phyloP scores from a whole-genome alignment of 2,329 filamentous ascomycete genomes.

The Penicillium sp. region DNA sequence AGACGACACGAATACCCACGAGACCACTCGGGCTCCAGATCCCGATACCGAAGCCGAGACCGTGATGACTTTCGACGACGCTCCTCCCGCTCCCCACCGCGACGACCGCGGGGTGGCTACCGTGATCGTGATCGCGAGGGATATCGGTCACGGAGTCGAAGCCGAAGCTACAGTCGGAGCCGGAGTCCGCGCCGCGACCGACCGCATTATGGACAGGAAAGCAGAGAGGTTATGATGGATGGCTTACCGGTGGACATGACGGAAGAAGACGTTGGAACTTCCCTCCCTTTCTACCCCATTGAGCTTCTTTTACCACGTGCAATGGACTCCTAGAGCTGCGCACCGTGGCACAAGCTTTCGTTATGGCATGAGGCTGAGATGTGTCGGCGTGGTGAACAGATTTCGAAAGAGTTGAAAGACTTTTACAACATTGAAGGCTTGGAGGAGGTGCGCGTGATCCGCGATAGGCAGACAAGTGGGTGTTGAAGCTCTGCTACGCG shows the following conservation, averaged over 20 bases:
- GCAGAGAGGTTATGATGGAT: conserved; percentile 57
- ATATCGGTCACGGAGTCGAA: conserved; percentile 48
- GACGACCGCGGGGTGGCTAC: conserved; percentile 44
- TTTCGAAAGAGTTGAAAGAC: conserved; percentile 59
- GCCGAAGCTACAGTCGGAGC: conserved; percentile 42
- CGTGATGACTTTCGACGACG: conserved; percentile 42
- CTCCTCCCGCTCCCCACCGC: conserved; percentile 41
- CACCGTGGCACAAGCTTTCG: conserved; percentile 24
- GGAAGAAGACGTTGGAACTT: conserved; percentile 56
- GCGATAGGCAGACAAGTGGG: conserved; percentile 62
- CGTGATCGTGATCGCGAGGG: conserved; percentile 53
- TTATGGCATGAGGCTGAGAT: conserved; percentile 47
- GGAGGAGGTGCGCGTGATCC: conserved; percentile 63
- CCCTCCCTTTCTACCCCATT: conserved; percentile 20
- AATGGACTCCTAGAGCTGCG: conserved; percentile 22
- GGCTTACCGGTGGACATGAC: conserved; percentile 54
- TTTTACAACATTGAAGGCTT: conserved; percentile 57
- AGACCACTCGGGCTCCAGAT: conserved; percentile 35
- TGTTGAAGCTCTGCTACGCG: conserved; percentile 1
- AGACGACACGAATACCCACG: conserved; percentile 42
- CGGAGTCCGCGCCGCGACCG: conserved; percentile 44
- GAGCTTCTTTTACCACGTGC: conserved; percentile 20
- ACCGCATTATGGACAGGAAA: conserved; percentile 48
- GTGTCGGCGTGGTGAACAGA: conserved; percentile 53
- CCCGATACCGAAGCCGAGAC: conserved; percentile 39